Base-by-base conservation (phyloP, 2,329 filamentous ascomycete species). In the Tolypocladium inflatum region DNA sequence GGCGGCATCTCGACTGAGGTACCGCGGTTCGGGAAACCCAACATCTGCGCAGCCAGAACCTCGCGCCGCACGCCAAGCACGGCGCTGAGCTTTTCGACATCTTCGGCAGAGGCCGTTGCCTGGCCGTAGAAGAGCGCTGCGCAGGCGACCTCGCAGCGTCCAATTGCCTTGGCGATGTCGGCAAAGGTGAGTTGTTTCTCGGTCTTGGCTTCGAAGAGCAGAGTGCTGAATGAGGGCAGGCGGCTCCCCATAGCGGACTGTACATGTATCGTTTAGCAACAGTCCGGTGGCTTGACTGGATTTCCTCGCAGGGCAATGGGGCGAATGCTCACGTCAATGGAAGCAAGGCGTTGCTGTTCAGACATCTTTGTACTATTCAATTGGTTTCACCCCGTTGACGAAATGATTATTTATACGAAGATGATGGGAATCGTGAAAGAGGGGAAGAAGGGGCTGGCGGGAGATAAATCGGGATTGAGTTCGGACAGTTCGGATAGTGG, bases 61-160 rank as follows among this genome's bases (percentile, higher is more conserved):
- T 75, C 76, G 54, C 80, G 73, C 6, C 83, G 76, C 39, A 93
- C 79, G 0, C 78, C 80, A 10, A 95, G 81, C 30, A 90, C 71
- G 45, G 79, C 67, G 1, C 88, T 82, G 1, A 96, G 83, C 59
- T 84, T 86, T 59, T 81, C 72, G 63, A 79, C 66, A 60, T 94
- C 90, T 61, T 89, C 87, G 0, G 81, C 67, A 0, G 86, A 88
- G 1, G 90, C 89, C 65, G 84, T 84, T 7, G 88, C 85, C 71
- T 94, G 90, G 37, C 92, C 92, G 71, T 96, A 96, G 80, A 97
- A 97, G 62, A 96, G 77, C 2, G 91, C 91, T 2, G 92, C 92
- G 4, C 89, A 84, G 45, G 90, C 90, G 48, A 96, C 89, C 74
- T 96, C 89, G 68, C 87, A 85, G 62, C 91, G 88, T 62, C 85